Percentiles rank a stretch among this genome's conserved stretches.
Evolutionary conservation across 2,329 filamentous ascomycete genomes (phyloP).

Genomic region (Hypoxylon sp.): DNA sequence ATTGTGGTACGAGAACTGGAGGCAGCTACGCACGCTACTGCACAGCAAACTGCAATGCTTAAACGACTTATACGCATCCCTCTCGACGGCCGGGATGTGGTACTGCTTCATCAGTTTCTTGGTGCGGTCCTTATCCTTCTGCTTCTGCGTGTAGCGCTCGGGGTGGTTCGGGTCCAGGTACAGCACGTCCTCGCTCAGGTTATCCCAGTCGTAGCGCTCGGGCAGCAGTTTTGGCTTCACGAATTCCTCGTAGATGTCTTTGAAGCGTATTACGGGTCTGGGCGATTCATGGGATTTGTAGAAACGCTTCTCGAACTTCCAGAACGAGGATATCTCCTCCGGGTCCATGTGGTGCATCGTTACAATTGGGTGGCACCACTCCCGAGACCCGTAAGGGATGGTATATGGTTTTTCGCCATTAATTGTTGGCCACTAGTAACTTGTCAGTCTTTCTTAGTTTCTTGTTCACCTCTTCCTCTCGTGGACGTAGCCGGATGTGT

Average conservation of each 20-base stretch:
- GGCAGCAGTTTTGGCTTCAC: constrained; percentile 58
- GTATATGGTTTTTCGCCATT: constrained; percentile 70
- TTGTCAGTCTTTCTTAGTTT: constrained; percentile 23
- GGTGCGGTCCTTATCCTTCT: constrained; percentile 51
- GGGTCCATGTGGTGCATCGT: constrained; percentile 70
- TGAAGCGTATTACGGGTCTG: constrained; percentile 59
- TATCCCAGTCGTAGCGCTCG: constrained; percentile 67
- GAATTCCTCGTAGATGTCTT: constrained; percentile 65
- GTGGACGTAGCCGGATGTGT: background rate
- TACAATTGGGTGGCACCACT: constrained; percentile 70
- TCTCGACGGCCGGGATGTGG: constrained; percentile 56
- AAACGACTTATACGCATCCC: constrained; percentile 59
- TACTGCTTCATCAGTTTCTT: constrained; percentile 50
- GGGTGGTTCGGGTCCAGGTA: constrained; percentile 57
- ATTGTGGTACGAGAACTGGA: constrained; percentile 60
- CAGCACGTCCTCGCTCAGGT: constrained; percentile 62
- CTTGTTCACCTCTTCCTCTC: background rate
- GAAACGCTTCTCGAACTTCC: constrained; percentile 65
- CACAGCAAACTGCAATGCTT: constrained; percentile 64
- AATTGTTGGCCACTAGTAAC: constrained; percentile 64
- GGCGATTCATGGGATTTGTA: constrained; percentile 46
- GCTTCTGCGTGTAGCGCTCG: constrained; percentile 53
- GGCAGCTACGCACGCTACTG: constrained; percentile 55
- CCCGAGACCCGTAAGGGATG: constrained; percentile 61
- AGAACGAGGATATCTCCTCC: constrained; percentile 66